Evolutionary conservation across 345 rosid genomes (phyloP).

Genomic region (Acer yangbiense): DNA sequence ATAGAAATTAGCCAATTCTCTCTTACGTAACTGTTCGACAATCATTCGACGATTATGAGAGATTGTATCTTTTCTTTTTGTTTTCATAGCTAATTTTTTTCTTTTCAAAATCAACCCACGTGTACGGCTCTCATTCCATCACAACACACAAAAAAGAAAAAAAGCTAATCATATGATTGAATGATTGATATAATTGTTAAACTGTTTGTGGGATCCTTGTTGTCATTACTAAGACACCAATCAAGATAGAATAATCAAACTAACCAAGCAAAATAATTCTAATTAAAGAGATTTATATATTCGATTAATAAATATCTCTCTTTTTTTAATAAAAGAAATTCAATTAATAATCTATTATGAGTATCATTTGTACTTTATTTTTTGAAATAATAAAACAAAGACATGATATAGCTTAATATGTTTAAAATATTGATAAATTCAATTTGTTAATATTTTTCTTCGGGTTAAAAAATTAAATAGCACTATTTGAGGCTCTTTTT

Average conservation of each 20-base stretch:
- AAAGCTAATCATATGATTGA: background rate
- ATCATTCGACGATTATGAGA: background rate
- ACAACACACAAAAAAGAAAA: background rate
- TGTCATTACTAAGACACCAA: conserved; percentile 35
- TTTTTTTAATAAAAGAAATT: no score
- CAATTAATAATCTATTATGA: no score
- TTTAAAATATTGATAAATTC: no score
- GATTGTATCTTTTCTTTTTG: conserved; percentile 25
- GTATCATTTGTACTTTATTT: background rate
- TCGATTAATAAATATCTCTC: background rate
- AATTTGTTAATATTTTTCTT: no score
- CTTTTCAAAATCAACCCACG: conserved; percentile 17
- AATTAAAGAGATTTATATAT: background rate
- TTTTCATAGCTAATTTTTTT: background rate
- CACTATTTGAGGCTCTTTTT: no score
- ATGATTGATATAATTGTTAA: background rate
- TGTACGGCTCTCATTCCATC: conserved; percentile 32
- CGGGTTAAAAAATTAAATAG: no score
- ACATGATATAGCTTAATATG: no score
- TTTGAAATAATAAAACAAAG: background rate
- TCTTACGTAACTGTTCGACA: no score
- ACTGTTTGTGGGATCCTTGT: conserved; percentile 29
- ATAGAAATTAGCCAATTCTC: no score
- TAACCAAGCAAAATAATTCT: background rate
- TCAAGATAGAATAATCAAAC: conserved; percentile 21